phyloP scores from a whole-genome alignment of 495 filamentous ascomycete genomes.

The Penicillium canescens region DNA sequence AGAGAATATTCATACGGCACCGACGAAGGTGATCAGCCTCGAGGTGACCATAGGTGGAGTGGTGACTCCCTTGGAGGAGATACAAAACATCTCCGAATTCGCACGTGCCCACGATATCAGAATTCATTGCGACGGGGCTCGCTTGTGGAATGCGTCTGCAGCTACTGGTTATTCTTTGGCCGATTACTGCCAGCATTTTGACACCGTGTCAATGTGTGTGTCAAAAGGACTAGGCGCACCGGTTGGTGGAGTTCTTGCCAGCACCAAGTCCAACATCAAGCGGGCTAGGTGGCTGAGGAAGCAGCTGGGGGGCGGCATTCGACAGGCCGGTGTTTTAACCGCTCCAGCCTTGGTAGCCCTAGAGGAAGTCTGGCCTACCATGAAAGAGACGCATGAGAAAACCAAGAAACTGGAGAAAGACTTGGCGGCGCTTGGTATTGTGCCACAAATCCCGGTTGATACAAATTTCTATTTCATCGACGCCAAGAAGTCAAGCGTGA shows the following conservation, averaged over 20 bases:
- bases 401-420: slow-evolving; percentile 54
- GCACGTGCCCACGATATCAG: slow-evolving; percentile 27
- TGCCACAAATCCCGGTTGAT: slow-evolving; percentile 60
- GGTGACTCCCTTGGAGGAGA: slow-evolving; percentile 32
- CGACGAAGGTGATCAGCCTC: slow-evolving; percentile 33
- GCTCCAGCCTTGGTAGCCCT: slow-evolving; percentile 25
- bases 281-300: slow-evolving; percentile 27
- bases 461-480: slow-evolving; percentile 83
- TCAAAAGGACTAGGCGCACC: slow-evolving; percentile 30
- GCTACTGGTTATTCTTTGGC: slow-evolving; percentile 18
- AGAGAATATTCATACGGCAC: slow-evolving; percentile 36
- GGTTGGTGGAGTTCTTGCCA: slow-evolving; percentile 22
- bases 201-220: slow-evolving; percentile 28
- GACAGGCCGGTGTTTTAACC: slow-evolving; percentile 26
- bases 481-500: slow-evolving; percentile 38
- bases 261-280: slow-evolving; percentile 15
- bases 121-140: slow-evolving; percentile 36
- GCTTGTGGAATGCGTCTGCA: slow-evolving; percentile 32
- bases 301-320: slow-evolving; percentile 26
- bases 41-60: slow-evolving; percentile 35
- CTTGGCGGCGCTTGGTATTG: slow-evolving; percentile 58
- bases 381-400: slow-evolving; percentile 52
- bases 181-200: slow-evolving; percentile 24
- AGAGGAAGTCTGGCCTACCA: slow-evolving; percentile 64
- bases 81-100: slow-evolving; percentile 29